phyloP scores from a whole-genome alignment of 768 basidiomycete genomes.

The Psilocybe tampanensis region DNA sequence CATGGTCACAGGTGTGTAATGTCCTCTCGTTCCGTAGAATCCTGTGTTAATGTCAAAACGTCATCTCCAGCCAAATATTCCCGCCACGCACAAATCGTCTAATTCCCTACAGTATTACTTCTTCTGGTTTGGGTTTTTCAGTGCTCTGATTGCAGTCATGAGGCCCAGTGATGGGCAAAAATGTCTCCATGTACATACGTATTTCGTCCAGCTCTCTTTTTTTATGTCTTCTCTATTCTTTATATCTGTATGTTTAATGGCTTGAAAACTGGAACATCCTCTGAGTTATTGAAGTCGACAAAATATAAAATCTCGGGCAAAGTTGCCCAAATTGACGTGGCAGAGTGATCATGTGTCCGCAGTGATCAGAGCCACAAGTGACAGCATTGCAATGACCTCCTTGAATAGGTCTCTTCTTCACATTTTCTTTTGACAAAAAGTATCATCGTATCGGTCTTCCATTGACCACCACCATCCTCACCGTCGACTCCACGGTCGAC shows the following conservation, averaged over 20 bases:
- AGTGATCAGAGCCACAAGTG: neutral
- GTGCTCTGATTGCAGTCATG: constrained; percentile 13
- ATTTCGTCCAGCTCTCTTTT: constrained; percentile 13
- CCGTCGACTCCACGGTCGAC: constrained; percentile 13
- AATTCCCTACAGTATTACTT: constrained; percentile 1
- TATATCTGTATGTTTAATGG: constrained; percentile 22
- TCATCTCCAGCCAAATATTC: constrained; percentile 17
- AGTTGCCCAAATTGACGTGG: constrained; percentile 31
- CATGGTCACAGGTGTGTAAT: constrained; percentile 73
- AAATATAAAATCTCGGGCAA: constrained; percentile 3
- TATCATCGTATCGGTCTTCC: constrained; percentile 3
- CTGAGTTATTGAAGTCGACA: constrained; percentile 4
- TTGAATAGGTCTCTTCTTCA: constrained; percentile 1
- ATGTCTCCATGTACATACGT: constrained; percentile 20
- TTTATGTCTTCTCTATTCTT: constrained; percentile 10
- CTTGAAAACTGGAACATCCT: constrained; percentile 7
- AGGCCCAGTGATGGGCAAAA: constrained; percentile 16
- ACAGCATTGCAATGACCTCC: neutral
- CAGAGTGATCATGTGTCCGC: constrained; percentile 29
- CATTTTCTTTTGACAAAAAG: constrained; percentile 3
- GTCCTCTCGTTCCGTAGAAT: neutral
- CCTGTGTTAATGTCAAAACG: neutral
- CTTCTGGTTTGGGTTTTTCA: constrained; percentile 15
- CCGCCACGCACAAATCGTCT: constrained; percentile 13
- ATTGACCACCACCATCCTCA: neutral